These are phyloP conservation scores for Medicago lupulina DNA, from an alignment of 306 rosid species.

Conservation along the genomic window DNA sequence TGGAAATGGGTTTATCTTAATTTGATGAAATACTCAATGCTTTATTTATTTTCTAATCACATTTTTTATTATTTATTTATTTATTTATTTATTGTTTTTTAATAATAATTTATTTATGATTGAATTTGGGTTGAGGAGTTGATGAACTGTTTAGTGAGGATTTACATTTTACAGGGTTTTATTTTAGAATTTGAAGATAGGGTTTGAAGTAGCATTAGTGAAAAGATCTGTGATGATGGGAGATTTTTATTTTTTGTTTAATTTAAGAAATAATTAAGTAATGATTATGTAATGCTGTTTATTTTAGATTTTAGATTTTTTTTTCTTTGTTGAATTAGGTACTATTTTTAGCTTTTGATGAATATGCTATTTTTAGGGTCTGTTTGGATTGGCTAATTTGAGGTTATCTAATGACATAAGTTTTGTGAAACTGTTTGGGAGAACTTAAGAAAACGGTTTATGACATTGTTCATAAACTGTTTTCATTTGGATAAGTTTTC, in stretches of 20 bases:
- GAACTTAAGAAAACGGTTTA: too few species aligned
- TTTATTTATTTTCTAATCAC: too few species aligned
- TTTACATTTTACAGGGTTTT: neutral
- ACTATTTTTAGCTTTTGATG: constrained; percentile 11
- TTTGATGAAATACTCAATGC: too few species aligned
- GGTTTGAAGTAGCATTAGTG: neutral
- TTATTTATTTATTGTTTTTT: too few species aligned
- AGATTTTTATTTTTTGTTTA: neutral
- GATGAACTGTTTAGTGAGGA: neutral
- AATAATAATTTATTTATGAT: neutral
- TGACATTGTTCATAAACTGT: too few species aligned
- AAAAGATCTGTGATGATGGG: neutral
- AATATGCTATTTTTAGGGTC: constrained; percentile 13
- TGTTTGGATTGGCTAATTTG: neutral
- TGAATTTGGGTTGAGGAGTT: constrained; percentile 6
- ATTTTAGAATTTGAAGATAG: neutral
- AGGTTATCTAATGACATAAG: too few species aligned
- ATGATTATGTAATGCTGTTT: neutral
- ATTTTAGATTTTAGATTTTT: constrained; percentile 3
- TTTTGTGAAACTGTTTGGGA: too few species aligned
- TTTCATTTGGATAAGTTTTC: too few species aligned
- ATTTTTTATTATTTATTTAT: neutral
- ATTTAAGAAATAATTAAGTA: neutral
- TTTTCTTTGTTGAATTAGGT: neutral
- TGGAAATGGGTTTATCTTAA: constrained; percentile 4